These are phyloP conservation scores for Neurospora sp. DNA, from an alignment of 2,329 filamentous ascomycete species.

Conservation along the genomic window DNA sequence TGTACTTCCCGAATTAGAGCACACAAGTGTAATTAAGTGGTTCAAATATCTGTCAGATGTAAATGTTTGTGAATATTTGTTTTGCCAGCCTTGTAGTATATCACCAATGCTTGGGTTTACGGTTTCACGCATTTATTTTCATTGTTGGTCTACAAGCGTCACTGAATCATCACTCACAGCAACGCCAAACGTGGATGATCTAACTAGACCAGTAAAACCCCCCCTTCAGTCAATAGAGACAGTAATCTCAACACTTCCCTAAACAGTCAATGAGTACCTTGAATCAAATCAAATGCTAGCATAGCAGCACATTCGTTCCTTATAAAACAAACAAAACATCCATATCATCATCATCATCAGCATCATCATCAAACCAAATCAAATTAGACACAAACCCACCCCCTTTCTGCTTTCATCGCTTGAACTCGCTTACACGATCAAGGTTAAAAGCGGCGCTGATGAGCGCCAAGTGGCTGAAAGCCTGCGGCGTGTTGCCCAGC, in stretches of 20 bases:
- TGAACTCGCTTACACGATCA: conserved; percentile 33
- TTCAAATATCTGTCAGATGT: not conserved
- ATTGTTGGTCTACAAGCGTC: not conserved
- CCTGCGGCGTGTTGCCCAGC: conserved; percentile 70
- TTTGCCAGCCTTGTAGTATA: not conserved
- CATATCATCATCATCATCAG: not conserved
- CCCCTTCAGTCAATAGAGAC: not conserved
- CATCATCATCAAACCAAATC: not conserved
- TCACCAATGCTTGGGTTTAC: not conserved
- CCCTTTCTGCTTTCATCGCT: conserved; percentile 5
- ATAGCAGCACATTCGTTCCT: not conserved
- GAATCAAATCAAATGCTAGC: not conserved
- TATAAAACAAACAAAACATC: not conserved
- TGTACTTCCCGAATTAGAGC: not conserved
- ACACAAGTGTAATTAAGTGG: not conserved
- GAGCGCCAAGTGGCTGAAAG: conserved; percentile 66
- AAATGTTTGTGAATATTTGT: not conserved
- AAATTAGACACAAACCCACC: not conserved
- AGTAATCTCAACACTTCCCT: not conserved
- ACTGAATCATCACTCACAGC: not conserved
- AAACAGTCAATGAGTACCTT: not conserved
- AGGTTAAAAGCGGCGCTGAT: conserved; percentile 72
- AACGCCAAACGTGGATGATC: not conserved
- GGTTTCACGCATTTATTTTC: not conserved
- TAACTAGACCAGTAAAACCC: not conserved